A percentile compares a stretch with the other conserved stretches of the same genome.
These are phyloP conservation scores for Colletotrichum camelliae DNA, from an alignment of 2,329 filamentous ascomycete species.

Conservation along the genomic window DNA sequence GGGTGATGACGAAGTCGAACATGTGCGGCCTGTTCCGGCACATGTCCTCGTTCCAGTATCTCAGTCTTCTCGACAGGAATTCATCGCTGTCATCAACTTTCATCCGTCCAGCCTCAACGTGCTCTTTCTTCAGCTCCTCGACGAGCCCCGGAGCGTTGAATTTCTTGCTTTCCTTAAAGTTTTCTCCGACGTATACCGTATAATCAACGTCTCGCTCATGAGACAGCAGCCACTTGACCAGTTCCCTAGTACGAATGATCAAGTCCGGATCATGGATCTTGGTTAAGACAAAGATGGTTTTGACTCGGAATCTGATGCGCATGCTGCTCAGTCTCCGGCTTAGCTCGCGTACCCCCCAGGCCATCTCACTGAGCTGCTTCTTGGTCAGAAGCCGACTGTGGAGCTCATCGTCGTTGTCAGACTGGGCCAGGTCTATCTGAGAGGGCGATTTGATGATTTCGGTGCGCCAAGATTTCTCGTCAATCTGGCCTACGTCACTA, in stretches of 20 bases:
- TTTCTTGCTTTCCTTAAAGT: conserved; percentile 69
- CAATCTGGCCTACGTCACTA: conserved; percentile 55
- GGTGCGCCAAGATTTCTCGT: conserved; percentile 61
- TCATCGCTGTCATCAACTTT: conserved; percentile 38
- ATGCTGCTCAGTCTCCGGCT: conserved; percentile 86
- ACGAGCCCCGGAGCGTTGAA: conserved; percentile 78
- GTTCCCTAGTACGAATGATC: conserved; percentile 76
- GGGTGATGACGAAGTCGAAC: conserved; percentile 92
- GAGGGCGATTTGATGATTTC: conserved; percentile 50
- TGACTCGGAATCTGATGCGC: conserved; percentile 80
- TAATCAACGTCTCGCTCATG: conserved; percentile 72
- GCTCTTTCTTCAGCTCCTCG: conserved; percentile 58
- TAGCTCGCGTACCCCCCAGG: conserved; percentile 90
- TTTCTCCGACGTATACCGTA: conserved; percentile 83
- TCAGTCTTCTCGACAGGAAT: conserved; percentile 59
- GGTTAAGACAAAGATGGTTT: conserved; percentile 84
- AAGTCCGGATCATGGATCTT: conserved; percentile 89
- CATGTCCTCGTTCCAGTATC: conserved; percentile 84
- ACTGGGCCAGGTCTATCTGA: conserved; percentile 40
- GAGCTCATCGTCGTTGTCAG: conserved; percentile 36
- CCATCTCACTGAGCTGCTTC: conserved; percentile 95
- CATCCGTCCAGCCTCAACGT: conserved; percentile 40
- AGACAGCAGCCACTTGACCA: conserved; percentile 82
- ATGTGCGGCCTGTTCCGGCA: conserved; percentile 80
- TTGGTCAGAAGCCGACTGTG: conserved; percentile 86